Evolutionary conservation across 176 grass and related monocot genomes (phyloP), one percentile per base, ranked within the genome.

Genomic region (Panicum miliaceum): DNA sequence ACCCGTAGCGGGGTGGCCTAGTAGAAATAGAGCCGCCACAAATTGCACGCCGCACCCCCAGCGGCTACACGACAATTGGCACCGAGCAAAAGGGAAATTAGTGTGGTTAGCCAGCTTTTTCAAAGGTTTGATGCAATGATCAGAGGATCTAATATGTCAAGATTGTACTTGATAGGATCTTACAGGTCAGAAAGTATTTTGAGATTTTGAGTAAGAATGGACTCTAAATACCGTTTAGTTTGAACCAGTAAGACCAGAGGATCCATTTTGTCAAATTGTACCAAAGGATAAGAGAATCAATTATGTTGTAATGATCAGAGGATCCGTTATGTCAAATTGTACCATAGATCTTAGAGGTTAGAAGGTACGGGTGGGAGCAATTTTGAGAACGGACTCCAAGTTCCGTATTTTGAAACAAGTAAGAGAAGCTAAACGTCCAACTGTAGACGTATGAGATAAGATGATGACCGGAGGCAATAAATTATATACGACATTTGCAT

Each of bases 1-100:
- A 90, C 84, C 84, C 74, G 48, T 86, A 90, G 88, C 73, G 48
- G n/a, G 65, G 9, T 26, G 65, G n/a, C 20, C 50, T 29, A 3
- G 79, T 59, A 50, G 56, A 74, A 60, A 90, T 58, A 67, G 12
- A 32, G 13, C 13, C 38, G 10, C 73, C 40, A 52, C 50, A 68
- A 83, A 67, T 90, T 59, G 79, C 76, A 79, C 58, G 84, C 7
- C 1, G 22, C 88, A 82, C 79, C 66, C 66, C 38, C 7, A 10
- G 0, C 6, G 71, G 29, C 88, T 90, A 90, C 88, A 86, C 84
- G 36, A 58, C 57, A 38, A 14, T 78, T n/a, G 8, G 57, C 16
- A 26, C 48, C 0, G 2, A 10, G 20, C 18, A 78, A 46, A 42
- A 8, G 3, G 46, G 2, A 8, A 16, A 80, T 7, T 41, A 52